Evolutionary conservation across 139 green algal species (phyloP).

Genomic region (Spirogloea muscicola): DNA sequence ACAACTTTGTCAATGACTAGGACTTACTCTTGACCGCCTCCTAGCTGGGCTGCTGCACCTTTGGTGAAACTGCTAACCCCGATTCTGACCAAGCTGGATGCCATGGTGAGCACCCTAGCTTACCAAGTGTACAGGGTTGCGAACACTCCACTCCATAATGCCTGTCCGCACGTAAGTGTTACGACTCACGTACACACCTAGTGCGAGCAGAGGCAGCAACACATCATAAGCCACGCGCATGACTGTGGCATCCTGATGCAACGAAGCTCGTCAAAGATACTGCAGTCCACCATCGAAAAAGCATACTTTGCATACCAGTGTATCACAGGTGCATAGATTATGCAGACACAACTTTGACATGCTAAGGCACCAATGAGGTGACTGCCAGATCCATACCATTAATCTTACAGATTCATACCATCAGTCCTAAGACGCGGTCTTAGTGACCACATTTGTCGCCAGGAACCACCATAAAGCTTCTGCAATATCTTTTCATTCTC

Average conservation of each 20-base stretch:
- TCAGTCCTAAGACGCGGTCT: constrained; percentile 29
- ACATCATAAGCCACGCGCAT: background rate
- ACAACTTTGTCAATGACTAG: background rate
- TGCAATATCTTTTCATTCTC: constrained; percentile 1
- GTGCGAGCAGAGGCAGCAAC: background rate
- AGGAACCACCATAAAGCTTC: constrained; percentile 26
- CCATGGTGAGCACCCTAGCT: background rate
- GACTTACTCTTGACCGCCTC: background rate
- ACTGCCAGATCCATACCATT: background rate
- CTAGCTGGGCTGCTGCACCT: background rate
- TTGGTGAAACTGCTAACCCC: background rate
- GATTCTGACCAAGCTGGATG: background rate
- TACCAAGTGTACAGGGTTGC: constrained; percentile 48
- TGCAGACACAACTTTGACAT: background rate
- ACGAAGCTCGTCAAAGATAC: background rate
- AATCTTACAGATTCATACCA: background rate
- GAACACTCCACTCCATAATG: constrained; percentile 34
- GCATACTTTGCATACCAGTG: background rate
- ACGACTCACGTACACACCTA: constrained; percentile 48
- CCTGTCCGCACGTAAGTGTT: constrained; percentile 50
- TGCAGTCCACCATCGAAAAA: no score
- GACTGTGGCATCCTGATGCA: background rate
- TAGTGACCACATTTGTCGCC: constrained; percentile 38
- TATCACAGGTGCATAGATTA: no score
- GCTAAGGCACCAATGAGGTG: background rate